These are phyloP conservation scores for Mortierella sp. DNA, from an alignment of 371 early-diverging fungal genomes.

Conservation along the genomic window DNA sequence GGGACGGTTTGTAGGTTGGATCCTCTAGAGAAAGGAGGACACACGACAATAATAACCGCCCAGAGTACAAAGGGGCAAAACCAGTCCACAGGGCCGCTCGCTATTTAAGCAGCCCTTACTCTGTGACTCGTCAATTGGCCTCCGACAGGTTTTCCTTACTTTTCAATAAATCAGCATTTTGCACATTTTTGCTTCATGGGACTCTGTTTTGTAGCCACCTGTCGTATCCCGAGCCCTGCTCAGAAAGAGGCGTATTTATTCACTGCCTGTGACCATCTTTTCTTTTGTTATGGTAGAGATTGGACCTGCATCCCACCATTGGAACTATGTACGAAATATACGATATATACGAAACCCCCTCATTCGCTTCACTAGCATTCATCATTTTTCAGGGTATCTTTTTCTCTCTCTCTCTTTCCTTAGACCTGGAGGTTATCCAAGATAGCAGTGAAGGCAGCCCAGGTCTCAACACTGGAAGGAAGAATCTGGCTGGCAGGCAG, in stretches of 20 bases:
- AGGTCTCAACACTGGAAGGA: constrained; percentile 63
- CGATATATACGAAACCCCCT: not conserved
- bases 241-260: constrained; percentile 2
- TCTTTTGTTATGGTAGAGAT: not conserved
- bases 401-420: not conserved
- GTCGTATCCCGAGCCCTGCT: constrained; percentile 15
- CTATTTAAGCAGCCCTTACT: not conserved
- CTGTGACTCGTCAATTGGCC: constrained; percentile 14
- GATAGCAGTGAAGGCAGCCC: constrained; percentile 40
- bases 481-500: constrained; percentile 63
- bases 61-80: constrained; percentile 29
- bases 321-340: not conserved
- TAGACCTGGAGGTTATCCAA: constrained; percentile 36
- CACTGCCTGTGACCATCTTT: constrained; percentile 1
- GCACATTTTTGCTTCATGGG: not conserved
- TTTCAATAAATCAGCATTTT: too few relatives aligned
- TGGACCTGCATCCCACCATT: constrained; percentile 11
- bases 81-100: not conserved
- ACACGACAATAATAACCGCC: constrained; percentile 48
- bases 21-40: constrained; percentile 21
- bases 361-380: constrained; percentile 12
- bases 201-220: not conserved
- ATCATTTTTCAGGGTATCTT: not conserved
- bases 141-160: not conserved
- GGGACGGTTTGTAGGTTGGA: constrained; percentile 38